These are phyloP conservation scores for Pseudophaeomoniella oleicola DNA, from an alignment of 2,329 filamentous ascomycete genomes.

Conservation along the genomic window DNA sequence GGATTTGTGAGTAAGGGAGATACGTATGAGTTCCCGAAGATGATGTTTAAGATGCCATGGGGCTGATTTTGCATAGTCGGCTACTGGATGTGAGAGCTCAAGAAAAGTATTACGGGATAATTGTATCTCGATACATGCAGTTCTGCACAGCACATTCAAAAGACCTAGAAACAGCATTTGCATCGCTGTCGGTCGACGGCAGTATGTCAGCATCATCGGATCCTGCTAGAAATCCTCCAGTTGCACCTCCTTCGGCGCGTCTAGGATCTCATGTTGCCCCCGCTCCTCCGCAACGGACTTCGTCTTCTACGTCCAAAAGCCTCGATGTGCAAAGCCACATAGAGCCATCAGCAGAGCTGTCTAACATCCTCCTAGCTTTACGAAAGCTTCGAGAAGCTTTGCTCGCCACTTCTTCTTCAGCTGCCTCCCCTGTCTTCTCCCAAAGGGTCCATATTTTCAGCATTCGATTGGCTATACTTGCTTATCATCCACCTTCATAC, in stretches of 20 bases:
- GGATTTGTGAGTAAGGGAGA: conserved; percentile 88
- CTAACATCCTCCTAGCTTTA: conserved; percentile 65
- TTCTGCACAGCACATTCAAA: conserved; percentile 69
- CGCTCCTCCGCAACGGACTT: conserved; percentile 6
- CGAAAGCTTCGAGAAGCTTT: conserved; percentile 87
- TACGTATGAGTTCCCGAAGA: too few relatives aligned
- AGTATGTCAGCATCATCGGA: conserved; percentile 20
- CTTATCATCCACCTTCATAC: conserved; percentile 74
- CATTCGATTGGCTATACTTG: conserved; percentile 68
- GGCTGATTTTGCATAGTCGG: too few relatives aligned
- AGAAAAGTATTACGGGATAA: conserved; percentile 73
- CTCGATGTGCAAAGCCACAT: conserved; percentile 5
- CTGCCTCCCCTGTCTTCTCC: conserved; percentile 60
- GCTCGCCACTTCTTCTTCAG: conserved; percentile 52
- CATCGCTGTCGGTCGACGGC: conserved; percentile 38
- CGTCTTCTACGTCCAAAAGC: conserved; percentile 9
- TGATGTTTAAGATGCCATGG: too few relatives aligned
- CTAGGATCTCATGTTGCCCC: conserved; percentile 5
- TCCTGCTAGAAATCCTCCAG: conserved; percentile 24
- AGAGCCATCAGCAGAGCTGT: conserved; percentile 45
- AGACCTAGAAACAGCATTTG: conserved; percentile 61
- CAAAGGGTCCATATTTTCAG: conserved; percentile 86
- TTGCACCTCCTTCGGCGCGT: conserved; percentile 7
- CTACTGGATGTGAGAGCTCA: conserved; percentile 63
- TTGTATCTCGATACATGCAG: conserved; percentile 75